Evolutionary conservation across 2,329 filamentous ascomycete genomes (phyloP).

Genomic region (Fusarium irregulare): DNA sequence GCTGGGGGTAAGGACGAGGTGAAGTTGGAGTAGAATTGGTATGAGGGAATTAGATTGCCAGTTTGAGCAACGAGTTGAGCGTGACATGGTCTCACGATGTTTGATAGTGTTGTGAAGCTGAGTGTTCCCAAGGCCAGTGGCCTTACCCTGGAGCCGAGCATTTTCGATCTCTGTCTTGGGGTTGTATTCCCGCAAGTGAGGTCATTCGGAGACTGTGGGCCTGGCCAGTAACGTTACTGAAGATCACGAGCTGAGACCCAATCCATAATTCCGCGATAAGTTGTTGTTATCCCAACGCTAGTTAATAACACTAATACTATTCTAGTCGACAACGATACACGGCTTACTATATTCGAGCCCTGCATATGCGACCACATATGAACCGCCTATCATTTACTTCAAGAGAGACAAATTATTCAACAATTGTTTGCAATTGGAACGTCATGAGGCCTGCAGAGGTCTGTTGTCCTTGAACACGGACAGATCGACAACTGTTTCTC

Average conservation of each 20-base stretch:
- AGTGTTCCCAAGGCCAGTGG: not conserved
- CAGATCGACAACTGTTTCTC: constrained; percentile 7
- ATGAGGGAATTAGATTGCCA: not conserved
- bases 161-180: not conserved
- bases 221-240: not conserved
- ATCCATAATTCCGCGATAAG: not conserved
- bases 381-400: not conserved
- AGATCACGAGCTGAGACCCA: not conserved
- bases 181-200: not conserved
- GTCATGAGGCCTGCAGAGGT: not conserved
- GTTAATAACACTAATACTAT: not conserved
- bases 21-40: not conserved
- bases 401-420: not conserved
- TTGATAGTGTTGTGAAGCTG: not conserved
- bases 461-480: not conserved
- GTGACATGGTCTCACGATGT: not conserved
- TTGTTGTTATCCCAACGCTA: not conserved
- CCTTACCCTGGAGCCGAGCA: constrained; percentile 1
- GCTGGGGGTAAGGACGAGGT: not conserved
- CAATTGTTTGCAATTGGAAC: not conserved
- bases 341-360: not conserved
- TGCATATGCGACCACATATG: not conserved
- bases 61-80: not conserved
- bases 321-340: not conserved
- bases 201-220: not conserved